phyloP scores from a whole-genome alignment of 176 grass and related monocot genomes.

The Canna indica region DNA sequence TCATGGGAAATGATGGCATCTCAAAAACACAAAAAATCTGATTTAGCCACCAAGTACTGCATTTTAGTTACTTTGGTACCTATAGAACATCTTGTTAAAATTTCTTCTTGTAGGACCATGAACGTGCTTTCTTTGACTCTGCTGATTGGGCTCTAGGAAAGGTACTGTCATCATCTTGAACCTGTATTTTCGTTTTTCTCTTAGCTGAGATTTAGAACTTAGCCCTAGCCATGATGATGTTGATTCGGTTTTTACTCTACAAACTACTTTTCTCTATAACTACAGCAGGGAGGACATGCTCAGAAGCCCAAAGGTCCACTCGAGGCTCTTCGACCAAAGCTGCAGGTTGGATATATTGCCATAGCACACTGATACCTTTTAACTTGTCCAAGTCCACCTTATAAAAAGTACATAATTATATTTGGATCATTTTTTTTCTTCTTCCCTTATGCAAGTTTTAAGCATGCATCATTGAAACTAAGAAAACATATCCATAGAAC shows the following conservation, averaged over 20 bases:
- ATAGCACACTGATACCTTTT: conserved; percentile 1
- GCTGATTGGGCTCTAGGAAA: conserved; percentile 98
- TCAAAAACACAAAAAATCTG: too few relatives aligned
- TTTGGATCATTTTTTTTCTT: not conserved
- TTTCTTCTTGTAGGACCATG: conserved; percentile 62
- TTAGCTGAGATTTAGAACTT: conserved; percentile 7
- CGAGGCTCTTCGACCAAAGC: conserved; percentile 85
- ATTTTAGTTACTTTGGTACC: not conserved
- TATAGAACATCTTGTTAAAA: not conserved
- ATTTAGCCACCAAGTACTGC: too few relatives aligned
- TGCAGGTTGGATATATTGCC: conserved; percentile 38
- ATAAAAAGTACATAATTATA: not conserved
- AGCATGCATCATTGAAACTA: not conserved
- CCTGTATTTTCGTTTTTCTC: not conserved
- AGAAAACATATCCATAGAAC: not conserved
- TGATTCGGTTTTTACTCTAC: not conserved
- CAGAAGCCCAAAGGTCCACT: conserved; percentile 81
- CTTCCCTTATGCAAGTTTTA: not conserved
- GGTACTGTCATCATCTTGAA: conserved; percentile 32
- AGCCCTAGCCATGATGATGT: not conserved
- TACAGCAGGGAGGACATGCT: conserved; percentile 69
- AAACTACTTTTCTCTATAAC: conserved; percentile 20
- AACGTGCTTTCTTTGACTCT: conserved; percentile 93
- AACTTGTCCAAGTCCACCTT: conserved; percentile 8
- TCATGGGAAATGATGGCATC: too few relatives aligned